Base-by-base conservation (phyloP, 2,329 filamentous ascomycete genomes). In the Penicillium sp. region DNA sequence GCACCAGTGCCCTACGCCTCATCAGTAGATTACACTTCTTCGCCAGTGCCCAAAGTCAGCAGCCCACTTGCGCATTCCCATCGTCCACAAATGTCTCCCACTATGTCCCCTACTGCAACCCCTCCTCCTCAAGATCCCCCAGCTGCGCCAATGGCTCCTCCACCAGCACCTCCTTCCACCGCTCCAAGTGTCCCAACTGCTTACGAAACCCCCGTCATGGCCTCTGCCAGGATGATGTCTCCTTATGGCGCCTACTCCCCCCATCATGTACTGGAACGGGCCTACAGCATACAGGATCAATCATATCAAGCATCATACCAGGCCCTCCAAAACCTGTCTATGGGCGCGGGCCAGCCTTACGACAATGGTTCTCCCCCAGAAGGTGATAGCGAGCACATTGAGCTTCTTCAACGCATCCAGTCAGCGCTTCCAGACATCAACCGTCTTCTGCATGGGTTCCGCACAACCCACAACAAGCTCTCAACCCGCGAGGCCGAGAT, bases 401-500 rank as follows among this genome's bases (percentile, higher is more conserved):
- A 72, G 43, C 67, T 75, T 48, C 63, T 75, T 4, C 61, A 71
- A 40, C 68, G 74, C 22, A 73, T 77, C 35, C 70, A 75, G 54
- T 71, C 65, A 40, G 72, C 73, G 10, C 71, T 77, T 50, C 75
- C 75, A 1, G 75, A 77, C 46, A 68, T 77, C 51, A 72, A 69
- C 49, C 68, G 69, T 39, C 63, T 74, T 41, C 62, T 73, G 27
- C 61, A 66, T 48, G 72, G 73, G 39, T 80, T 78, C 64, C 77
- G 75, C 53, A 74, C 75, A 47, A 76, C 75, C 3, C 75, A 79
- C 48, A 73, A 66, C 43, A 76, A 78, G 58, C 68, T 80, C 10
- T 72, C 70, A 25, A 69, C 72, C 28, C 71, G 76, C 13, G 77
- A 79, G 52, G 72, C 75, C 27, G 67, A 77, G 41, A 72, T 77